Base-by-base conservation (phyloP, 345 rosid genomes). In the Eutrema yunnanense region DNA sequence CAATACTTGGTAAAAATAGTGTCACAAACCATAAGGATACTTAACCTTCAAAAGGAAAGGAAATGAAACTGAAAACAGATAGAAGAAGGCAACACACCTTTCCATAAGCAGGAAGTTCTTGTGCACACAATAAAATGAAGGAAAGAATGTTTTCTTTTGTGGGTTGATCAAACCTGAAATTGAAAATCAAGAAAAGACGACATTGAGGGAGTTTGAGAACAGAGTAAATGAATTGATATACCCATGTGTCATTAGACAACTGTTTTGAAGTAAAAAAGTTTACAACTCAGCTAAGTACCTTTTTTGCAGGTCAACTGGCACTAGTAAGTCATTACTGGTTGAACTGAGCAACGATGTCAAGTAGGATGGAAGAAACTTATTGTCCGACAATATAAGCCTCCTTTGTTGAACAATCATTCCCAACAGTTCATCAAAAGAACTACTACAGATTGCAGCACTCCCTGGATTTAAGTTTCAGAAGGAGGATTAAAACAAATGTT, bases 331-430 rank as follows among this genome's bases (percentile, higher is more conserved):
- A 74, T 69, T 48, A 62, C 73, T 40, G 38, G 84, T 67, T 36
- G 88, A 87, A 60, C 96, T 79, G 43, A 95, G 92, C 84, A 87
- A 79, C 40, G 88, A 79, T 27, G 90, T 79, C 88, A 95, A 72
- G 75, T 87, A 84, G n/a, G 98, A 83, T 59, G 96, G 71, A 38
- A 95, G 86, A 72, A 82, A 95, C 10, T 81, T 81, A 64, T 74
- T 85, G 83, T 95, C 94, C 11, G 99, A 88, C 56, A 90, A 55
- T 71, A 95, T 84, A 59, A 83, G 84, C 82, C 84, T 87, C 75
- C 80, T 90, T 72, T 90, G 96, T 78, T 90, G 96, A 75, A 86
- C 83, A 37, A 92, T 79, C 82, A 90, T 72, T 52, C 82, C 92
- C 86, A 90, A 73, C 63, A 92, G 81, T 19, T 88, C 96, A 72